These are phyloP conservation scores for Coemansia sp. DNA, from an alignment of 192 early-diverging fungal genomes.

Conservation along the genomic window DNA sequence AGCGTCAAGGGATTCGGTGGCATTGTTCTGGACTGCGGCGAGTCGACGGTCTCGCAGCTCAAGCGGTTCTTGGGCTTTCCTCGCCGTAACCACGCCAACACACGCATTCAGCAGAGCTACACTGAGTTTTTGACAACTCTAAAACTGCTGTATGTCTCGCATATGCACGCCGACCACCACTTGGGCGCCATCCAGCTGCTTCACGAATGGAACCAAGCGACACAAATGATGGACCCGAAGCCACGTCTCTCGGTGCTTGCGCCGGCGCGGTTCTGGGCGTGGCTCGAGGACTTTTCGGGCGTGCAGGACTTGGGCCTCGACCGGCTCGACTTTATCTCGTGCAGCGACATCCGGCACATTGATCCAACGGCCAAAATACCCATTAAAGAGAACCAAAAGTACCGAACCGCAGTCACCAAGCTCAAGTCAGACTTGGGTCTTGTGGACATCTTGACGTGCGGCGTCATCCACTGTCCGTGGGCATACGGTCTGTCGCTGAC, in stretches of 20 bases:
- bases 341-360: conserved; percentile 28
- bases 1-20: conserved; percentile 60
- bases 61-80: conserved; percentile 65
- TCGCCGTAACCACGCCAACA: conserved; percentile 38
- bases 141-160: conserved; percentile 82
- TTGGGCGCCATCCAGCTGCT: conserved; percentile 78
- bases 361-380: not conserved
- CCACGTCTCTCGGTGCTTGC: conserved; percentile 50
- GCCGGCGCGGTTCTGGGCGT: conserved; percentile 47
- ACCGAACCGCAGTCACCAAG: not conserved
- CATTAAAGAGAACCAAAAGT: not conserved
- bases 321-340: conserved; percentile 44
- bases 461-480: conserved; percentile 80
- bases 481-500: conserved; percentile 75
- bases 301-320: conserved; percentile 50
- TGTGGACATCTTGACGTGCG: conserved; percentile 57
- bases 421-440: conserved; percentile 54
- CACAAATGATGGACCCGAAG: conserved; percentile 5
- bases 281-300: conserved; percentile 48
- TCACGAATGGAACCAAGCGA: conserved; percentile 64
- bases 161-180: conserved; percentile 98
- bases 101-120: conserved; percentile 33
- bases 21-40: conserved; percentile 86
- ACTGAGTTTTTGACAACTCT: conserved; percentile 59
- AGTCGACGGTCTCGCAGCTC: conserved; percentile 84